Percentiles rank a stretch among this genome's conserved stretches.
These are phyloP conservation scores for Tuber borchii DNA, from an alignment of 495 filamentous ascomycete species.

Conservation along the genomic window DNA sequence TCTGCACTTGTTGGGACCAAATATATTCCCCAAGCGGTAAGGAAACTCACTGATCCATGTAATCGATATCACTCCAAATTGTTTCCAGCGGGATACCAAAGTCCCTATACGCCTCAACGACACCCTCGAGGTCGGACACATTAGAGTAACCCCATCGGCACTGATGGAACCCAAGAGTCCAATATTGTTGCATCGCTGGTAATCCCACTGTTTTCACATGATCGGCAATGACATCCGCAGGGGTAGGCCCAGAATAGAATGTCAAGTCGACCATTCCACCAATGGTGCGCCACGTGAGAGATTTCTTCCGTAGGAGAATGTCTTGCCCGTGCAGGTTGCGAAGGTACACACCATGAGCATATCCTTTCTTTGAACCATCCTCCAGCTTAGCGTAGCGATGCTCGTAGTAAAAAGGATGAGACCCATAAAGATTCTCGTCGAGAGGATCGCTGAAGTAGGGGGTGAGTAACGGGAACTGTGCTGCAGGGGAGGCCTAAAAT, in stretches of 20 bases:
- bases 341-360: constrained; percentile 77
- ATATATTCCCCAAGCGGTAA: constrained; percentile 47
- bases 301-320: constrained; percentile 69
- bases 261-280: constrained; percentile 88
- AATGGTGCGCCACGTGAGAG: constrained; percentile 75
- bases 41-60: constrained; percentile 54
- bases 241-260: constrained; percentile 68
- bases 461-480: not conserved
- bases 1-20: constrained; percentile 3
- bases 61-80: constrained; percentile 84
- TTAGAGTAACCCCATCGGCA: constrained; percentile 77
- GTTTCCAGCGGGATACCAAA: constrained; percentile 76
- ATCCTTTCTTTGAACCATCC: constrained; percentile 44
- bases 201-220: constrained; percentile 64
- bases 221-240: constrained; percentile 64
- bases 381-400: constrained; percentile 48
- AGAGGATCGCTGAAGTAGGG: not conserved
- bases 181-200: constrained; percentile 76
- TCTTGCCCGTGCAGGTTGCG: constrained; percentile 84
- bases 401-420: constrained; percentile 79
- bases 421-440: constrained; percentile 71
- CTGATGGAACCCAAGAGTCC: constrained; percentile 77
- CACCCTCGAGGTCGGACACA: constrained; percentile 69
- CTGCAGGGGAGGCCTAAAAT: constrained; percentile 54
- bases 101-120: constrained; percentile 68